A percentile compares a stretch with the other conserved stretches of the same genome.
Evolutionary conservation across 78 protist species (phyloP).

Genomic region (Diacronema lutheri): DNA sequence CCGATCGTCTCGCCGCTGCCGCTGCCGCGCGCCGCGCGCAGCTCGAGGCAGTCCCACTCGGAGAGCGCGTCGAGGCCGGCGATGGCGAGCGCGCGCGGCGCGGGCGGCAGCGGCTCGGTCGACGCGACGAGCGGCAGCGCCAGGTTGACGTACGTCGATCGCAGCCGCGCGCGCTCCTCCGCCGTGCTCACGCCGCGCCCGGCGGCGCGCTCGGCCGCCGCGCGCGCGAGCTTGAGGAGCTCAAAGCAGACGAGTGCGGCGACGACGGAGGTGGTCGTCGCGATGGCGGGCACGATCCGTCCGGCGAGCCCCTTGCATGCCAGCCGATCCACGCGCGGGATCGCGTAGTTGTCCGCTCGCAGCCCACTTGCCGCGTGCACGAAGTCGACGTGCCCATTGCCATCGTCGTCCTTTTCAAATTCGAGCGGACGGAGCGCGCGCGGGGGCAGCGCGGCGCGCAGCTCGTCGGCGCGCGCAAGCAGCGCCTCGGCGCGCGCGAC

Average conservation of each 20-base stretch:
- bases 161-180: background rate
- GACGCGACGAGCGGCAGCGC: constrained; percentile 12
- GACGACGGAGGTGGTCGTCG: background rate
- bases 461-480: background rate
- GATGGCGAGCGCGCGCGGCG: no score
- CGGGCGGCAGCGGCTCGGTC: background rate
- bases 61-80: no score
- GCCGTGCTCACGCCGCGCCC: background rate
- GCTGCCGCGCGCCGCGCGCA: no score
- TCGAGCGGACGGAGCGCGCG: background rate
- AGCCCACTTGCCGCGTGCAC: constrained; percentile 55
- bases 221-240: constrained; percentile 1
- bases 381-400: constrained; percentile 64
- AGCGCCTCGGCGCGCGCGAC: background rate
- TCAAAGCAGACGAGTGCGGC: background rate
- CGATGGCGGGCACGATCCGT: constrained; percentile 6
- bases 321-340: constrained; percentile 42
- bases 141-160: constrained; percentile 19
- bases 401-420: constrained; percentile 47
- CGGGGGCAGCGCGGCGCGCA: background rate
- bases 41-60: no score
- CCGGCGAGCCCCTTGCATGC: constrained; percentile 49
- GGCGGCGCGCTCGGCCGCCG: background rate
- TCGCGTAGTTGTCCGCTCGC: constrained; percentile 71
- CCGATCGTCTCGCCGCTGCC: no score